phyloP scores from a whole-genome alignment of 2,329 filamentous ascomycete species.

The Paracamarosporium sp. region DNA sequence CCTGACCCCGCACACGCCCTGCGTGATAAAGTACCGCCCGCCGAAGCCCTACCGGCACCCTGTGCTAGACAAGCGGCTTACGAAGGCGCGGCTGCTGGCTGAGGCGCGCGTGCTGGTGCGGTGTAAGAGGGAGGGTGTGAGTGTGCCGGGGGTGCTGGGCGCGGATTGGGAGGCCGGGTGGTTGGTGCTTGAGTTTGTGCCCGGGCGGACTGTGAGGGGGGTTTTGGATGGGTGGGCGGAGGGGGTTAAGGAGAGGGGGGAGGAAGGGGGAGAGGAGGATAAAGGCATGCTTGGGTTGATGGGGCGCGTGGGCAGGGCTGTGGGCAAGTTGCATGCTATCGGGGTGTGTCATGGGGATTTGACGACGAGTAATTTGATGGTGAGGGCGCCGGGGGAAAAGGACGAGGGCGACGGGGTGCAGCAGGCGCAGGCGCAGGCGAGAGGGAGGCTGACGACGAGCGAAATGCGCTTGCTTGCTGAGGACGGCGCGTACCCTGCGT shows the following conservation, averaged over 20 bases:
- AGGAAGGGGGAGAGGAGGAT: constrained; percentile 30
- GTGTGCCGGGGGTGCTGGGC: constrained; percentile 82
- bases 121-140: constrained; percentile 78
- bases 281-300: constrained; percentile 61
- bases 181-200: constrained; percentile 58
- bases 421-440: not conserved
- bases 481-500: constrained; percentile 6
- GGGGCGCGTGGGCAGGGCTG: constrained; percentile 71
- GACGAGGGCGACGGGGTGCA: not conserved
- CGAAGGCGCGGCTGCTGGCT: constrained; percentile 82
- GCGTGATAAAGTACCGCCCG: constrained; percentile 89
- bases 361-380: constrained; percentile 97
- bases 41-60: constrained; percentile 92
- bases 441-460: constrained; percentile 28
- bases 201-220: constrained; percentile 72
- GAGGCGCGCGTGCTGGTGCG: constrained; percentile 86
- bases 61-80: constrained; percentile 84
- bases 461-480: constrained; percentile 31
- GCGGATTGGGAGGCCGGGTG: constrained; percentile 67
- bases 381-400: constrained; percentile 46
- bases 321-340: constrained; percentile 79
- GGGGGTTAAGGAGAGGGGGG: constrained; percentile 31
- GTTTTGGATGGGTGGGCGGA: constrained; percentile 73
- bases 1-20: constrained; percentile 70
- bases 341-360: constrained; percentile 94